Evolutionary conservation across 345 rosid species (phyloP).

Genomic region (Populus tremula): DNA sequence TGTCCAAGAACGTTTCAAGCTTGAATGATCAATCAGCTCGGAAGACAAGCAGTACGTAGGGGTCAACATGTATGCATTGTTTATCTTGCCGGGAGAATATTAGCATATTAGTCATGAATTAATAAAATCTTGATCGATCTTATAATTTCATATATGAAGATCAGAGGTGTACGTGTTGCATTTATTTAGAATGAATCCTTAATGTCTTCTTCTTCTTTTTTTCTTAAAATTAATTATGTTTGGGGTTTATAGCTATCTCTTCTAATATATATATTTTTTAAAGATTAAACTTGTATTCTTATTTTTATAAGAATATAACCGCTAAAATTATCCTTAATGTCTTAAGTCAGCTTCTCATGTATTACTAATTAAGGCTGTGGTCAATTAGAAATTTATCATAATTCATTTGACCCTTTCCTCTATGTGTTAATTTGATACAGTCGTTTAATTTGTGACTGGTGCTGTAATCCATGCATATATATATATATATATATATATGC

Average conservation of each 20-base stretch:
- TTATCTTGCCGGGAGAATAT: background rate
- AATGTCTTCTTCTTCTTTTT: too few species aligned
- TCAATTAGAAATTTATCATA: background rate
- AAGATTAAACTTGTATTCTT: too few species aligned
- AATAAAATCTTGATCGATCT: background rate
- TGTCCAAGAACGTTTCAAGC: conserved; percentile 60
- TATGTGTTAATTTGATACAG: background rate
- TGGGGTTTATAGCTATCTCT: too few species aligned
- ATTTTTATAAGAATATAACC: too few species aligned
- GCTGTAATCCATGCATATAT: too few species aligned
- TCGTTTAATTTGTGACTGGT: too few species aligned
- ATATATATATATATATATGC: too few species aligned
- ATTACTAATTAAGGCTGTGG: background rate
- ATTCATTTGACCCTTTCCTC: background rate
- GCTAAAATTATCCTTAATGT: too few species aligned
- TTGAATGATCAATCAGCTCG: conserved; percentile 31
- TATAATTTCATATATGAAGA: background rate
- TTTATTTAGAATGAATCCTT: background rate
- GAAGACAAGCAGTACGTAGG: conserved; percentile 10
- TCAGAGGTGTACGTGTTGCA: background rate
- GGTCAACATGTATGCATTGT: background rate
- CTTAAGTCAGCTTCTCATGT: background rate
- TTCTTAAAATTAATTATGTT: too few species aligned
- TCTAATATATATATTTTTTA: too few species aligned
- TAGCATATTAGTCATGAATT: background rate